Percentiles rank a stretch among this genome's conserved stretches.
These are phyloP conservation scores for Aspergillus sp. DNA, from an alignment of 2,329 filamentous ascomycete genomes.

Conservation along the genomic window DNA sequence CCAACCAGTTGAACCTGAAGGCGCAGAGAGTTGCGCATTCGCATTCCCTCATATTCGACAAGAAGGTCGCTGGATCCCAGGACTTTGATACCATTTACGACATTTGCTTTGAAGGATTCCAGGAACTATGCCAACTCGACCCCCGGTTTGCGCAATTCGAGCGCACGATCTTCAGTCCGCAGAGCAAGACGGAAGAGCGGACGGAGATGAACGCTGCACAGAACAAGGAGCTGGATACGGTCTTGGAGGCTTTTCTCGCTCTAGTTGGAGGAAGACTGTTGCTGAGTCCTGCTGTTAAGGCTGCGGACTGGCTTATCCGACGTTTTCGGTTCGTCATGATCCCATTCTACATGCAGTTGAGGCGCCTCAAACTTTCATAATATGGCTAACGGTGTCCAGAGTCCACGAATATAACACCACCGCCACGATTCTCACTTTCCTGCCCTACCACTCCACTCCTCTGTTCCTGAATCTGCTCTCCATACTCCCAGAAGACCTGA, in stretches of 20 bases:
- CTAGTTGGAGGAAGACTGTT: constrained; percentile 74
- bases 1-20: constrained; percentile 86
- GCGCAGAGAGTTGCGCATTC: constrained; percentile 89
- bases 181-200: constrained; percentile 86
- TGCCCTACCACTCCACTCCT: constrained; percentile 86
- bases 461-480: constrained; percentile 83
- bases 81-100: constrained; percentile 86
- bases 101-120: constrained; percentile 83
- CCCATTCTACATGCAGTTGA: constrained; percentile 1
- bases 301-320: constrained; percentile 91
- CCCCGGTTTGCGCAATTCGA: constrained; percentile 72
- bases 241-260: constrained; percentile 78
- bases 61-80: constrained; percentile 78
- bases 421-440: constrained; percentile 75
- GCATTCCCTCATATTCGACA: constrained; percentile 92
- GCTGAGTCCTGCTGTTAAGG: constrained; percentile 83
- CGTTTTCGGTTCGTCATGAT: constrained; percentile 69
- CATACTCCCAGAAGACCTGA: constrained; percentile 73
- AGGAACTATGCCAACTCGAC: constrained; percentile 87
- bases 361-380: neutral
- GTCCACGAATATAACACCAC: constrained; percentile 89
- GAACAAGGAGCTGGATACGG: constrained; percentile 76
- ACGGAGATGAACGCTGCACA: constrained; percentile 78
- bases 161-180: constrained; percentile 83
- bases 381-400: constrained; percentile 47